Conservation (phyloP, 306 rosid species). For the Urtica urens region DNA sequence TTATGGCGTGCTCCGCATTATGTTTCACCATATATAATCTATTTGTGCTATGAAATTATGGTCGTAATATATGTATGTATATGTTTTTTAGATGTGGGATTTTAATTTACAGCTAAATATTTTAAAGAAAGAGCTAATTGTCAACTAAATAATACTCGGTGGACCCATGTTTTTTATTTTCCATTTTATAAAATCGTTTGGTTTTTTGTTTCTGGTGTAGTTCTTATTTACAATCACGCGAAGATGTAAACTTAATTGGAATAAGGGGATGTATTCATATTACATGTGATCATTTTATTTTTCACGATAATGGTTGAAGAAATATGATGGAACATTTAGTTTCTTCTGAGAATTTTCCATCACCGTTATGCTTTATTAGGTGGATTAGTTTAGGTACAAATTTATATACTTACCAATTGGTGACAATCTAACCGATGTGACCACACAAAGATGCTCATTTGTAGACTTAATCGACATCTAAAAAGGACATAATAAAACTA, state of each 20-base stretch:
- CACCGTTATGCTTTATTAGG: conserved; percentile 1
- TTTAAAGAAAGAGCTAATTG: too few relatives aligned
- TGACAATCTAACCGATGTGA: conserved; percentile 13
- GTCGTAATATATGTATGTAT: too few relatives aligned
- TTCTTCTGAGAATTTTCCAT: conserved; percentile 8
- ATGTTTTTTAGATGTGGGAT: too few relatives aligned
- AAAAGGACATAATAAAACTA: not conserved
- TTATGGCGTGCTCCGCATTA: too few relatives aligned
- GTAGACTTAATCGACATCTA: not conserved
- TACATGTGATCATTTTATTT: not conserved
- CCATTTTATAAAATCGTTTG: conserved; percentile 3
- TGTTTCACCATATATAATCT: too few relatives aligned
- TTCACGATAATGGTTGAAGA: conserved; percentile 5
- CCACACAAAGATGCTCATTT: conserved; percentile 6
- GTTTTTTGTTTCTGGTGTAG: not conserved
- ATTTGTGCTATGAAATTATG: too few relatives aligned
- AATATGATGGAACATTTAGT: conserved; percentile 10
- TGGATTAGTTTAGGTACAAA: conserved; percentile 7
- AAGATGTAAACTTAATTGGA: not conserved
- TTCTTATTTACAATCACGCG: not conserved
- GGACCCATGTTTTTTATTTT: not conserved
- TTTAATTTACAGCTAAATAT: too few relatives aligned
- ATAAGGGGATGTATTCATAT: not conserved
- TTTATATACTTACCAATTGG: conserved; percentile 7
- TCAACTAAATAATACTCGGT: too few relatives aligned